Percentiles rank a stretch among this genome's conserved stretches.
These are phyloP conservation scores for Medicago ruthenica DNA, from an alignment of 306 rosid species.

Conservation along the genomic window DNA sequence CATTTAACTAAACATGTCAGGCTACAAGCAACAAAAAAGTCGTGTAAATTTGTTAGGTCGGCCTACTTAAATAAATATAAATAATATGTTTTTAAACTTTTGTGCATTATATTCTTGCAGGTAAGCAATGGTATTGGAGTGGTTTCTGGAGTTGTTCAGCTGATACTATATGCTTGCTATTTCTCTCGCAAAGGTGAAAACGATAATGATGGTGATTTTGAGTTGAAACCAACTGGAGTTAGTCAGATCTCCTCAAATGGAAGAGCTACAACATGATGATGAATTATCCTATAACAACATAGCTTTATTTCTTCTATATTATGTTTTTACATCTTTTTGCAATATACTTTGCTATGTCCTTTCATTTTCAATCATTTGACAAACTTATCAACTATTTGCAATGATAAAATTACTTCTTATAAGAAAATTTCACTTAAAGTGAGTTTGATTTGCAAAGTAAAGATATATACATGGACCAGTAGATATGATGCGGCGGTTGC, in stretches of 20 bases:
- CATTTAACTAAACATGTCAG: too few species aligned
- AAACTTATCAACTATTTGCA: neutral
- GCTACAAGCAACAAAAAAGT: too few species aligned
- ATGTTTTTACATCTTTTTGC: neutral
- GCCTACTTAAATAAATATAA: too few species aligned
- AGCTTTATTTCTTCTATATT: neutral
- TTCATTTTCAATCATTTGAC: neutral
- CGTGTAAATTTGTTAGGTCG: too few species aligned
- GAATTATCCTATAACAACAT: neutral
- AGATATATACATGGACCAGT: too few species aligned
- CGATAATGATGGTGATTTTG: neutral
- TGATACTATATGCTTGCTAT: slow-evolving; percentile 56
- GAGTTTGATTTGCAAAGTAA: neutral
- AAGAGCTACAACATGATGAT: neutral
- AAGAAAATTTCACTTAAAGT: neutral
- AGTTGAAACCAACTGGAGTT: slow-evolving; percentile 40
- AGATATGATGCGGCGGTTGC: too few species aligned
- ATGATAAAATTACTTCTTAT: neutral
- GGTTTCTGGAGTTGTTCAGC: slow-evolving; percentile 60
- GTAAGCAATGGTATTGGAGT: slow-evolving; percentile 74
- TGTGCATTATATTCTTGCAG: slow-evolving; percentile 47
- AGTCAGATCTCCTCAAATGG: slow-evolving; percentile 42
- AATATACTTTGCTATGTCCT: neutral
- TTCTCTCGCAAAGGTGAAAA: slow-evolving; percentile 21
- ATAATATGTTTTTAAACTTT: neutral